phyloP scores from a whole-genome alignment of 225 moss, liverwort and hornwort genomes.

The Pleurozium schreberi region DNA sequence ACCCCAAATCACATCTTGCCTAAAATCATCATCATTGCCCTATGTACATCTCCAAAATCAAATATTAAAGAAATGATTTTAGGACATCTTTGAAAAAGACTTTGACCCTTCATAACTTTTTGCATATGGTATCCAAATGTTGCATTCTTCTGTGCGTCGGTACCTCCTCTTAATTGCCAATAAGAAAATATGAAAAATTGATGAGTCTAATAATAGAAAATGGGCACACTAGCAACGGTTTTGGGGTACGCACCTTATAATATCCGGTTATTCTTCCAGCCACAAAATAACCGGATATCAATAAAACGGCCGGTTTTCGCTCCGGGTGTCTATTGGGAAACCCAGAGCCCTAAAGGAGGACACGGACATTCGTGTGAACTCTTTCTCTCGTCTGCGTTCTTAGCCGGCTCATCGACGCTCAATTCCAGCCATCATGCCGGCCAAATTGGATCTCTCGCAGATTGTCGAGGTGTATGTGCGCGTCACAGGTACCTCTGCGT shows the following conservation, averaged over 20 bases:
- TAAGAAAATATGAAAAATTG: background rate
- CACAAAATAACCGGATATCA: background rate
- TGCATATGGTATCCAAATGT: background rate
- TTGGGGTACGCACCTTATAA: background rate
- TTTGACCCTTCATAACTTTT: background rate
- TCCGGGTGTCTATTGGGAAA: background rate
- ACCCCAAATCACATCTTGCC: fast-evolving
- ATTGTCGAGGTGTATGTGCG: constrained; percentile 42
- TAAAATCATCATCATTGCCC: too few relatives aligned
- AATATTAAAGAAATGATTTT: fast-evolving
- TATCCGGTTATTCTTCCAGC: background rate
- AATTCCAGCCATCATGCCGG: background rate
- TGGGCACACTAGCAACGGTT: background rate
- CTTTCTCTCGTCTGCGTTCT: background rate
- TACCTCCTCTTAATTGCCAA: background rate
- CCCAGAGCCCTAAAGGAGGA: background rate
- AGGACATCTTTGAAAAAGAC: background rate
- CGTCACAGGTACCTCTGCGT: constrained; percentile 23
- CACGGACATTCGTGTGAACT: background rate
- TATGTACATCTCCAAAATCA: background rate
- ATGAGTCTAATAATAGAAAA: background rate
- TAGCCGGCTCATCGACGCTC: background rate
- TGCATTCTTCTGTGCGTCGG: background rate
- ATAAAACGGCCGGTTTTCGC: background rate
- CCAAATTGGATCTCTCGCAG: constrained; percentile 37